Conservation (phyloP, 768 basidiomycete genomes). For the Termitomyces sp. region DNA sequence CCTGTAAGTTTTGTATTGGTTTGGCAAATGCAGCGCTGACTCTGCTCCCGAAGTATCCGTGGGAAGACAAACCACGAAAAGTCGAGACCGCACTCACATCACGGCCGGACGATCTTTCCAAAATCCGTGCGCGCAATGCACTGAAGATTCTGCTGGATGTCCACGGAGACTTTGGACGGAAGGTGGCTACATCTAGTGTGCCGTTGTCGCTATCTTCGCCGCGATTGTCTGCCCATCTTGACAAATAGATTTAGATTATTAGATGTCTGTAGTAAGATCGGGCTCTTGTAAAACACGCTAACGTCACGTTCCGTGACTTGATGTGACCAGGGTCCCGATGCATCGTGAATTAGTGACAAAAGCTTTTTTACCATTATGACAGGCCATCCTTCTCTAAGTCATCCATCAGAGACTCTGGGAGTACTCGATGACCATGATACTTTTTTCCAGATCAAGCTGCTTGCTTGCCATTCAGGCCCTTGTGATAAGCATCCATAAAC, state of each 20-base stretch:
- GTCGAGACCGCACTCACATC: constrained; percentile 68
- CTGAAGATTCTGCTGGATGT: constrained; percentile 88
- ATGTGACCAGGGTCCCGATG: too few relatives aligned
- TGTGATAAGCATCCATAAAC: too few relatives aligned
- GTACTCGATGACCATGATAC: too few relatives aligned
- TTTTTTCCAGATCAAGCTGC: too few relatives aligned
- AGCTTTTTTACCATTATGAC: too few relatives aligned
- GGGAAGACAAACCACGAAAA: constrained; percentile 59
- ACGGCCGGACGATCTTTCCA: constrained; percentile 77
- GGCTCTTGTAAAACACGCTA: too few relatives aligned
- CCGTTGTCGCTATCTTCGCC: constrained; percentile 35
- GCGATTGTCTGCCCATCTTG: constrained; percentile 26
- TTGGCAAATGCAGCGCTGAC: constrained; percentile 11
- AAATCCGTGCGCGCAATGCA: constrained; percentile 89
- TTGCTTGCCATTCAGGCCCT: too few relatives aligned
- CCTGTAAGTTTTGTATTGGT: constrained; percentile 34
- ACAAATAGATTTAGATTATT: constrained; percentile 14
- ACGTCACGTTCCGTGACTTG: too few relatives aligned
- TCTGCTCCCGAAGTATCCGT: constrained; percentile 62
- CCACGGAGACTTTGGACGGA: constrained; percentile 81
- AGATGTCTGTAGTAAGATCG: constrained; percentile 5
- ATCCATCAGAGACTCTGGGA: too few relatives aligned
- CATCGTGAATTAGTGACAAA: too few relatives aligned
- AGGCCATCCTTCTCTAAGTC: too few relatives aligned
- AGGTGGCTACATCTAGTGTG: constrained; percentile 36